Percentiles rank a stretch among this genome's conserved stretches.
phyloP scores from a whole-genome alignment of 2,329 filamentous ascomycete species.

The Gliomastix tumulicola region DNA sequence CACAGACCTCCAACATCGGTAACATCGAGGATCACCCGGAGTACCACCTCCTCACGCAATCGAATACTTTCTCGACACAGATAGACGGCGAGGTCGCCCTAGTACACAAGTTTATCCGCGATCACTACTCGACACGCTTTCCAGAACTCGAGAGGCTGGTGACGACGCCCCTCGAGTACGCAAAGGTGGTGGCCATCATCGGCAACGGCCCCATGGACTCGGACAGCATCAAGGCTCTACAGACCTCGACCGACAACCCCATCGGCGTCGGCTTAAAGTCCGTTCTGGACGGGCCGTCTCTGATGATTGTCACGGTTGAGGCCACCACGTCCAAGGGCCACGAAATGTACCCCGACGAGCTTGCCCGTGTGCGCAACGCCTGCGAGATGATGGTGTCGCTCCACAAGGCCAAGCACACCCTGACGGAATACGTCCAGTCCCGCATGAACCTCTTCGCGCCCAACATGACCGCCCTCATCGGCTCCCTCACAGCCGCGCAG shows the following conservation, averaged over 20 bases:
- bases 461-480: constrained; percentile 84
- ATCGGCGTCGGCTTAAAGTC: constrained; percentile 68
- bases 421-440: constrained; percentile 93
- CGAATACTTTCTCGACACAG: constrained; percentile 82
- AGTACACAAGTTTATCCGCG: constrained; percentile 93
- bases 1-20: constrained; percentile 61
- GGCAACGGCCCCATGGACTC: constrained; percentile 84
- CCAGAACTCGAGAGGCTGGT: constrained; percentile 88
- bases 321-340: constrained; percentile 82
- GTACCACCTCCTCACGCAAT: constrained; percentile 81
- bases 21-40: constrained; percentile 90
- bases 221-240: constrained; percentile 71
- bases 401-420: constrained; percentile 75
- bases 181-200: constrained; percentile 88
- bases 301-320: constrained; percentile 96
- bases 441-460: constrained; percentile 96
- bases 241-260: constrained; percentile 70
- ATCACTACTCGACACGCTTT: constrained; percentile 91
- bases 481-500: constrained; percentile 88
- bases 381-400: constrained; percentile 86
- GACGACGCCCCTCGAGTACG: constrained; percentile 88
- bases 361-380: constrained; percentile 66
- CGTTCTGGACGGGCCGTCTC: constrained; percentile 77
- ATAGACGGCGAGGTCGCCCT: constrained; percentile 90
- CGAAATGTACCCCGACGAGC: constrained; percentile 67